Evolutionary conservation across 2,329 filamentous ascomycete species (phyloP).

Genomic region (Colletotrichum coccodes): DNA sequence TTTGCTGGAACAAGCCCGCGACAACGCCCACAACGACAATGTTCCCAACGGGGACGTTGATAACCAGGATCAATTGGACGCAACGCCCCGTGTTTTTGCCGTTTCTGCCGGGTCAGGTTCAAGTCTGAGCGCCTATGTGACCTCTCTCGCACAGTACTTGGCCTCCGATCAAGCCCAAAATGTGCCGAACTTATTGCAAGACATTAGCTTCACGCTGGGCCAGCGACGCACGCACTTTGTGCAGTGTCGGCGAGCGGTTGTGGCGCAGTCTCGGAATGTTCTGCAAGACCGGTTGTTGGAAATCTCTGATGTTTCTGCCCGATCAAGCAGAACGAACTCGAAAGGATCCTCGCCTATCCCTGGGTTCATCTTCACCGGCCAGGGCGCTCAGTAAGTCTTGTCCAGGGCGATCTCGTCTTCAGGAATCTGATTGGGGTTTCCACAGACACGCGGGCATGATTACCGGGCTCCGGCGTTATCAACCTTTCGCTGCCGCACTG

Average conservation of each 20-base stretch:
- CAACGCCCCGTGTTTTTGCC: not conserved
- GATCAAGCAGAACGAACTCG: not conserved
- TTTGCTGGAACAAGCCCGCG: conserved; percentile 27
- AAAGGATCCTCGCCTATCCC: not conserved
- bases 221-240: conserved; percentile 39
- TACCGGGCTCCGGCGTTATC: conserved; percentile 1
- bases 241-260: conserved; percentile 33
- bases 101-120: conserved; percentile 34
- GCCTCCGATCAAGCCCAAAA: not conserved
- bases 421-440: not conserved
- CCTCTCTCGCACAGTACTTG: conserved; percentile 37
- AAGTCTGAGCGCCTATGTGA: conserved; percentile 35
- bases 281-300: conserved; percentile 30
- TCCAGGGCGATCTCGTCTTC: conserved; percentile 33
- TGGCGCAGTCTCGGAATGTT: not conserved
- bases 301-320: not conserved
- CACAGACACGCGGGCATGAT: conserved; percentile 1
- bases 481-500: conserved; percentile 33
- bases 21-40: not conserved
- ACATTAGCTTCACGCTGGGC: conserved; percentile 41
- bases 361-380: conserved; percentile 44
- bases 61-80: not conserved
- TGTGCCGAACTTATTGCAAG: conserved; percentile 18
- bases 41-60: no score
- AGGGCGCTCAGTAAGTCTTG: conserved; percentile 45